Base-by-base conservation (phyloP, 1,284 basidiomycete genomes). In the Uromyces viciae-fabae region DNA sequence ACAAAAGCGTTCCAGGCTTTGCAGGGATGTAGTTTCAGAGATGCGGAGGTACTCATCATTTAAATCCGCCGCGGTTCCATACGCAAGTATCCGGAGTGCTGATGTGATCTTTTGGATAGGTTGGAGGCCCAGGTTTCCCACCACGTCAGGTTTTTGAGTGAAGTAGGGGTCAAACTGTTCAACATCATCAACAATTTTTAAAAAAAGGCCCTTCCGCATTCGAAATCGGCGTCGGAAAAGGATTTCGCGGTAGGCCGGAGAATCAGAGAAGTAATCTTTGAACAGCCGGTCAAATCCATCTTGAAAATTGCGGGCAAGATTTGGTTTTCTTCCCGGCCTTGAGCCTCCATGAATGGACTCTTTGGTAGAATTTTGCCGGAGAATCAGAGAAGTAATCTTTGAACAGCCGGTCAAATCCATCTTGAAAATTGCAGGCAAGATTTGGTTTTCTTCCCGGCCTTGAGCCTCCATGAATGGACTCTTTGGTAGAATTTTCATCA, bases 131-230 rank as follows among this genome's bases (percentile, higher is more conserved):
- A 38, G 15, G 9, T 66, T 49, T 9, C 42, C 42, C 49, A 54
- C n/a, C 17, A 46, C 69, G 22, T 72, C 33, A 2, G 8, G 3
- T 54, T 49, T 54, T n/a, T 72, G 69, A 33, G 11, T 22, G 33
- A 64, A 76, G 9, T 66, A 76, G 15, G n/a, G 11, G 14, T 76
- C 17, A 1, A 49, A 14, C 17, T 82, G 69, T 43, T 81, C 81
- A 28, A 81, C 68, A 31, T 58, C 40, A 19, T 58, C n/a, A 0
- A 28, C n/a, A 5, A 74, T 73, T n/a, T 38, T 43, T 17, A 58
- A 60, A 25, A 81, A 73, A 62, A 60, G 31, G 19, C 3, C 25
- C 38, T 40, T 40, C 9, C 14, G 11, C 69, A 73, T 69, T 28
- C 60, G 42, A 46, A 68, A 78, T 22, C 58, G 62, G 22, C 60